These are phyloP conservation scores for Naganishia onofrii DNA, from an alignment of 768 basidiomycete species.

Conservation along the genomic window DNA sequence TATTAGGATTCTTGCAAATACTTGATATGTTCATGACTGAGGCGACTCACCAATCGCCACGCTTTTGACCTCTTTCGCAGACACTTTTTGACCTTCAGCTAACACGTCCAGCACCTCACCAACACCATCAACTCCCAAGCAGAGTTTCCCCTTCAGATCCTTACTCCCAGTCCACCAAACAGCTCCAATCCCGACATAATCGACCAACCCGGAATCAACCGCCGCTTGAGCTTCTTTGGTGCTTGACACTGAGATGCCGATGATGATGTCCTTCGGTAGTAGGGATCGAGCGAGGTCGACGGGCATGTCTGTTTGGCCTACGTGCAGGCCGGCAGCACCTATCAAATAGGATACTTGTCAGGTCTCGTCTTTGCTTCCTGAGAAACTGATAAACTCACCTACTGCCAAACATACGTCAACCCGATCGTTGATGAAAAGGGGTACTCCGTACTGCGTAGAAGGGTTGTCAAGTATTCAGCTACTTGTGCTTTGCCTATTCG, in stretches of 20 bases:
- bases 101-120: slow-evolving; percentile 66
- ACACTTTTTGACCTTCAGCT: slow-evolving; percentile 11
- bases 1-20: not conserved
- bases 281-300: slow-evolving; percentile 64
- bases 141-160: slow-evolving; percentile 59
- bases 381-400: slow-evolving; percentile 7
- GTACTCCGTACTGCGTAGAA: slow-evolving; percentile 62
- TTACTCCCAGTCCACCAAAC: slow-evolving; percentile 81
- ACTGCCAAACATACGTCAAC: slow-evolving; percentile 78
- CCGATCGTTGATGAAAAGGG: slow-evolving; percentile 66
- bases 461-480: not conserved
- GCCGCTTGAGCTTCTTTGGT: slow-evolving; percentile 65
- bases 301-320: slow-evolving; percentile 85
- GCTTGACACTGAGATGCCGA: slow-evolving; percentile 77
- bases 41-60: slow-evolving; percentile 67
- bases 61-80: slow-evolving; percentile 4
- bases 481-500: not conserved
- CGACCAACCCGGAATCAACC: slow-evolving; percentile 62
- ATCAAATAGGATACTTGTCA: not conserved
- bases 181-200: slow-evolving; percentile 86
- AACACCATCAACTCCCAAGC: slow-evolving; percentile 71
- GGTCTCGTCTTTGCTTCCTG: not conserved
- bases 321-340: slow-evolving; percentile 68
- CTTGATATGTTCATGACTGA: too few species aligned
- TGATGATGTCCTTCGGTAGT: slow-evolving; percentile 66